A percentile compares a stretch with the other conserved stretches of the same genome.
phyloP scores from a whole-genome alignment of 1,139 yeast species.

The Sugiyamaella neomexicana region DNA sequence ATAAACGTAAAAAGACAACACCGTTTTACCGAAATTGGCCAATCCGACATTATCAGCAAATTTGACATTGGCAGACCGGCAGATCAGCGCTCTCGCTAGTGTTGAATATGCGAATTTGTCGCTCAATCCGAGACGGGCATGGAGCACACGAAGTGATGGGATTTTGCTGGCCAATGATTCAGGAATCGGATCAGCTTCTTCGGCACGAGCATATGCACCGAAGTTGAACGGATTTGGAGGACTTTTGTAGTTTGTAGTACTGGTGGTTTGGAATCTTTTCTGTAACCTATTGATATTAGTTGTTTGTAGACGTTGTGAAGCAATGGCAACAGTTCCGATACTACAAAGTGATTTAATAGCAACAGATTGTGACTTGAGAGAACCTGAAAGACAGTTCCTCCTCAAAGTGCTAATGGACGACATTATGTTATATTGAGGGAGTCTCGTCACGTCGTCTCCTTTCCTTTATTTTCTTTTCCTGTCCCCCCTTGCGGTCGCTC shows the following conservation, averaged over 20 bases:
- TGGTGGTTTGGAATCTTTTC: slow-evolving; percentile 8
- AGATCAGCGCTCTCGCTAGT: slow-evolving; percentile 76
- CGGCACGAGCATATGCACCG: slow-evolving; percentile 30
- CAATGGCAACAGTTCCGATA: not conserved
- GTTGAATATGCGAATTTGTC: slow-evolving; percentile 58
- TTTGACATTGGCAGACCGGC: slow-evolving; percentile 47
- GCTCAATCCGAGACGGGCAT: slow-evolving; percentile 58
- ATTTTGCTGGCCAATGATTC: slow-evolving; percentile 55
- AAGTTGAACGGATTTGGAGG: slow-evolving; percentile 35
- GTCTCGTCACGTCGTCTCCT: not conserved
- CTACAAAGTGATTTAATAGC: not conserved
- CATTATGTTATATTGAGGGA: not conserved
- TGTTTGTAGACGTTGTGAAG: not conserved
- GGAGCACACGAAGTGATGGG: slow-evolving; percentile 76
- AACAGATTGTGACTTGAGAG: not conserved
- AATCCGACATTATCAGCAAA: slow-evolving; percentile 77
- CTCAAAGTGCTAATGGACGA: slow-evolving; percentile 8
- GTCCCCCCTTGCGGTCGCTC: not conserved
- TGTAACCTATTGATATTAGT: not conserved
- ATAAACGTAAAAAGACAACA: slow-evolving; percentile 72
- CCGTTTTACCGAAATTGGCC: slow-evolving; percentile 73
- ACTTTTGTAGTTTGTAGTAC: slow-evolving; percentile 8
- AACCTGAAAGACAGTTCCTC: slow-evolving; percentile 10
- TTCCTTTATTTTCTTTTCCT: not conserved
- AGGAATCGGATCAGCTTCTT: slow-evolving; percentile 22